Conservation (phyloP, 345 rosid species). For the Populus tremula region DNA sequence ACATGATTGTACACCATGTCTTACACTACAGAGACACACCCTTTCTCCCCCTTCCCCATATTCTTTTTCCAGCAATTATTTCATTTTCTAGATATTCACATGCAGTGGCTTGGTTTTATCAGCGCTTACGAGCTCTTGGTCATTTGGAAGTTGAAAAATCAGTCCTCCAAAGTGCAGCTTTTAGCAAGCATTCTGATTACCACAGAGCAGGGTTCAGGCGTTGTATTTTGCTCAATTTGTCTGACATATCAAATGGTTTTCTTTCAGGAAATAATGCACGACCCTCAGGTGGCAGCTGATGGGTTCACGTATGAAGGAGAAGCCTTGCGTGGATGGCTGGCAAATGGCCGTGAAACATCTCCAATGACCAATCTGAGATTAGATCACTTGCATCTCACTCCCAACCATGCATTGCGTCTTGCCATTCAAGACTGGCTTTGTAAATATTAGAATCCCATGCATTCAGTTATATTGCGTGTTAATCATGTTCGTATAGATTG, state of each 20-base stretch:
- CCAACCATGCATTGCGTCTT: slow-evolving; percentile 53
- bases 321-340: slow-evolving; percentile 59
- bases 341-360: slow-evolving; percentile 55
- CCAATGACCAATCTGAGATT: slow-evolving; percentile 73
- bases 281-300: slow-evolving; percentile 75
- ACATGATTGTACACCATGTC: background rate
- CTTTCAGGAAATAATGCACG: slow-evolving; percentile 74
- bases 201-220: background rate
- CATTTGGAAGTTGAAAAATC: background rate
- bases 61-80: background rate
- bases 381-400: slow-evolving; percentile 52
- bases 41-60: background rate
- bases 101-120: background rate
- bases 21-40: background rate
- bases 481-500: background rate
- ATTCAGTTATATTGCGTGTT: background rate
- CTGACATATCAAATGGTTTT: slow-evolving; percentile 8
- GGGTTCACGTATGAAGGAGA: slow-evolving; percentile 73
- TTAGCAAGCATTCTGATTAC: background rate
- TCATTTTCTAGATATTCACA: background rate
- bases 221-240: background rate
- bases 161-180: background rate
- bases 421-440: slow-evolving; percentile 85
- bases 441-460: slow-evolving; percentile 31
- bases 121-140: background rate